A percentile compares a stretch with the other conserved stretches of the same genome.
Conservation (phyloP, 2,329 filamentous ascomycete species). For the Penicillium freii region DNA sequence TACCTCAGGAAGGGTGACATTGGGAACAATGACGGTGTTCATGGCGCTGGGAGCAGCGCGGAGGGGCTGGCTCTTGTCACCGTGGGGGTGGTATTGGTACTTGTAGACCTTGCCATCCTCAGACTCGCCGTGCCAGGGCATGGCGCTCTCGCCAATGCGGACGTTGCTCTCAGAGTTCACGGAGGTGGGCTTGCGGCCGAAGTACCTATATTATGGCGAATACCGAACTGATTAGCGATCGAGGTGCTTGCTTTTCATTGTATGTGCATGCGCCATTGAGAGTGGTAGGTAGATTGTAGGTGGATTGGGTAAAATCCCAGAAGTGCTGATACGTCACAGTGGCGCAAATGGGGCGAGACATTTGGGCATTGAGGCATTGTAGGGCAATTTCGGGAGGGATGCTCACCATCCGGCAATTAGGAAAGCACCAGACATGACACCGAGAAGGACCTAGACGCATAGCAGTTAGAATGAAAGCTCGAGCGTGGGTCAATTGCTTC, state of each 20-base stretch:
- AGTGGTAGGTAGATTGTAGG: too few species aligned
- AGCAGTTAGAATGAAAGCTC: slow-evolving; percentile 18
- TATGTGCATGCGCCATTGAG: slow-evolving; percentile 33
- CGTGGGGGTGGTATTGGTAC: slow-evolving; percentile 81
- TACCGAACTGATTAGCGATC: slow-evolving; percentile 11
- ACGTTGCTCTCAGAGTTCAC: slow-evolving; percentile 78
- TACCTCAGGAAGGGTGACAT: slow-evolving; percentile 89
- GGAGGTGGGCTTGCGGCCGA: slow-evolving; percentile 80
- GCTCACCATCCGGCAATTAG: slow-evolving; percentile 74
- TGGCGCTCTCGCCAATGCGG: slow-evolving; percentile 69
- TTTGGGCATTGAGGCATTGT: slow-evolving; percentile 8
- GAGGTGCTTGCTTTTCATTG: slow-evolving; percentile 1
- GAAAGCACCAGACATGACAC: slow-evolving; percentile 86
- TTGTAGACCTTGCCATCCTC: slow-evolving; percentile 64
- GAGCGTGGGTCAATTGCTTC: slow-evolving; percentile 10
- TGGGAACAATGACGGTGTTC: slow-evolving; percentile 90
- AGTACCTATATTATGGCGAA: slow-evolving; percentile 37
- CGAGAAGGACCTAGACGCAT: slow-evolving; percentile 71
- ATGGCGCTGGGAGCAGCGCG: slow-evolving; percentile 92
- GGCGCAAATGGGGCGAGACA: slow-evolving; percentile 8
- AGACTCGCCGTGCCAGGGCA: slow-evolving; percentile 82
- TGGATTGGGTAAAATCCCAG: background rate
- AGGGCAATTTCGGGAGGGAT: slow-evolving; percentile 14
- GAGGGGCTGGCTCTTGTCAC: slow-evolving; percentile 70
- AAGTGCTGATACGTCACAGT: slow-evolving; percentile 12